Percentiles rank a stretch among this genome's conserved stretches.
Conservation (phyloP, 306 rosid genomes). For the Quercus wislizeni region DNA sequence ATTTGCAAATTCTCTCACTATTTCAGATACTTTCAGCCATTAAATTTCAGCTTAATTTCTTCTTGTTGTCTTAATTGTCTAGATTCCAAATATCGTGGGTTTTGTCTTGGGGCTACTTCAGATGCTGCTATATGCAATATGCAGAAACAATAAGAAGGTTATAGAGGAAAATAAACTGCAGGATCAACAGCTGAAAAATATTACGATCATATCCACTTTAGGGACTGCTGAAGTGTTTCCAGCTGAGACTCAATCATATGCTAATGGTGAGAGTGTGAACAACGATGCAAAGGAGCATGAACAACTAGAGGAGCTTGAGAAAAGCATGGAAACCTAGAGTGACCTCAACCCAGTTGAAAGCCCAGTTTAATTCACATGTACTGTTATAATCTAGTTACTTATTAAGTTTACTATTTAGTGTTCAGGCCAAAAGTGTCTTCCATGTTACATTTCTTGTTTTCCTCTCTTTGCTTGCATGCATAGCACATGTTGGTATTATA, state of each 20-base stretch:
- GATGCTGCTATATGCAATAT: conserved; percentile 63
- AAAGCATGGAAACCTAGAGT: background rate
- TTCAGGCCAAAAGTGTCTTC: background rate
- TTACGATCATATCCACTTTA: conserved; percentile 13
- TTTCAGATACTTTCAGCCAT: background rate
- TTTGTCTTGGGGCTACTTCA: conserved; percentile 65
- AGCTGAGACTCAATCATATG: conserved; percentile 5
- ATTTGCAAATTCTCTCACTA: background rate
- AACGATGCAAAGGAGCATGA: background rate
- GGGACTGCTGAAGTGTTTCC: conserved; percentile 30
- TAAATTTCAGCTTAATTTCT: background rate
- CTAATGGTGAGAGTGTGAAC: background rate
- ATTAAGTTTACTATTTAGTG: background rate
- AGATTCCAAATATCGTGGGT: conserved; percentile 82
- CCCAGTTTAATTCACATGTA: background rate
- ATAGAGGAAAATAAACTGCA: conserved; percentile 22
- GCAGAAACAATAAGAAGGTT: conserved; percentile 23
- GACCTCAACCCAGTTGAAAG: background rate
- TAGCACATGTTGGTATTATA: background rate
- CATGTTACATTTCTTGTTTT: background rate
- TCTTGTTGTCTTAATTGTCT: background rate
- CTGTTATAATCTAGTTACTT: too few relatives aligned
- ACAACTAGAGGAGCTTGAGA: background rate
- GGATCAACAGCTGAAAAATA: conserved; percentile 15
- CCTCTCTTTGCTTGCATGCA: background rate